Percentiles rank a stretch among this genome's conserved stretches.
Evolutionary conservation across 257 asterid species (phyloP).

Genomic region (Eustoma russellianum): DNA sequence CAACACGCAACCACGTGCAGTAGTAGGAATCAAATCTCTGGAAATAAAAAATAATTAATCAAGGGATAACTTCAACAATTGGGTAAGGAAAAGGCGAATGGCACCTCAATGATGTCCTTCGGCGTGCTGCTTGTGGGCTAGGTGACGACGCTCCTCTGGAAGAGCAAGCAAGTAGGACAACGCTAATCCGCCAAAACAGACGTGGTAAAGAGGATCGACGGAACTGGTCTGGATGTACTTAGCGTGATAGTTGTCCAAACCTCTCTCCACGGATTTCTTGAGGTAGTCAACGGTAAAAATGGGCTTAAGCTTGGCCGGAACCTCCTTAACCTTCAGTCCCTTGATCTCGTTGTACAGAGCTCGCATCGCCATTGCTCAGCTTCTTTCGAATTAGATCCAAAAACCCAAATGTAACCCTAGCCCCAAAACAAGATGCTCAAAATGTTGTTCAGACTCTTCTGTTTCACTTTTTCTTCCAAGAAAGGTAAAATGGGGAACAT

Average conservation of each 20-base stretch:
- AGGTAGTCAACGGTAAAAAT: slow-evolving; percentile 32
- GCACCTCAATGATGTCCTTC: slow-evolving; percentile 39
- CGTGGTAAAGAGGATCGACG: slow-evolving; percentile 52
- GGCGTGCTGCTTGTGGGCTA: slow-evolving; percentile 55
- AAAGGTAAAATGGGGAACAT: too few relatives aligned
- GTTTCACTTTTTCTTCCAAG: too few relatives aligned
- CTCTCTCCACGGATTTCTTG: slow-evolving; percentile 37
- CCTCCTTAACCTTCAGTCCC: slow-evolving; percentile 71
- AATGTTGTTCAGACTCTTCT: too few relatives aligned
- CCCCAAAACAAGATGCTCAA: too few relatives aligned
- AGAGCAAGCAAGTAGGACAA: slow-evolving; percentile 83
- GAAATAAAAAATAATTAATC: too few relatives aligned
- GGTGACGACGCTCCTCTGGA: slow-evolving; percentile 99
- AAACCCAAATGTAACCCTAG: slow-evolving; percentile 13
- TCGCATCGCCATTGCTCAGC: slow-evolving; percentile 53
- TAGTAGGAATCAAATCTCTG: too few relatives aligned
- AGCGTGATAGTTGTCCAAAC: slow-evolving; percentile 51
- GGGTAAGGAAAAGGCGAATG: too few relatives aligned
- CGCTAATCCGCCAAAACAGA: slow-evolving; percentile 80
- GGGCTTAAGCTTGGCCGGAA: slow-evolving; percentile 69
- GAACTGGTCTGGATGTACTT: slow-evolving; percentile 53
- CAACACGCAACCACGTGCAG: too few relatives aligned
- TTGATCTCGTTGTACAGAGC: slow-evolving; percentile 61
- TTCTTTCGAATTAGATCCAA: not conserved
- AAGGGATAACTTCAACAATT: too few relatives aligned